Evolutionary conservation across 1,139 yeast genomes (phyloP).

Genomic region (Yamadazyma epiphylla): DNA sequence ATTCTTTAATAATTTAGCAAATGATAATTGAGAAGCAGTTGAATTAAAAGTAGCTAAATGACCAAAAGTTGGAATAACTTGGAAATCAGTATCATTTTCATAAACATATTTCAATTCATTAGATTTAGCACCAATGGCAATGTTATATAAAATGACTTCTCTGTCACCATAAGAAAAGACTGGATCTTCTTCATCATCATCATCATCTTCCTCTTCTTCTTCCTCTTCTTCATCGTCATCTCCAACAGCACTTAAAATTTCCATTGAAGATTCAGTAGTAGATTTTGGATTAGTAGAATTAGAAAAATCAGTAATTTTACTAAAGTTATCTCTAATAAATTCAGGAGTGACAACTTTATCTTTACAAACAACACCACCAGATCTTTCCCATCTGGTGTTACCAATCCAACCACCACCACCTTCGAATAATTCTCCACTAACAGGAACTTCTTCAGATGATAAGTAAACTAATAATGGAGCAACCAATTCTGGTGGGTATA

Average conservation of each 20-base stretch:
- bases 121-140: slow-evolving; percentile 84
- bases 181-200: slow-evolving; percentile 50
- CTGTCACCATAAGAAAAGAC: slow-evolving; percentile 53
- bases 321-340: slow-evolving; percentile 65
- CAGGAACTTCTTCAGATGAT: slow-evolving; percentile 69
- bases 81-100: slow-evolving; percentile 76
- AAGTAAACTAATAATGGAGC: slow-evolving; percentile 85
- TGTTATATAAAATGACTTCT: slow-evolving; percentile 80
- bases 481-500: slow-evolving; percentile 84
- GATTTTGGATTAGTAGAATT: slow-evolving; percentile 59
- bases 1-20: slow-evolving; percentile 62
- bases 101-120: slow-evolving; percentile 75
- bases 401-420: slow-evolving; percentile 91
- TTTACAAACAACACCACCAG: slow-evolving; percentile 73
- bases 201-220: slow-evolving; percentile 47
- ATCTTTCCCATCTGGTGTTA: slow-evolving; percentile 91
- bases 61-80: slow-evolving; percentile 89
- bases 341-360: slow-evolving; percentile 62
- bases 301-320: slow-evolving; percentile 61
- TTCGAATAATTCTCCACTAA: slow-evolving; percentile 40
- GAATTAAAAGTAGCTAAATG: slow-evolving; percentile 70
- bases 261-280: slow-evolving; percentile 76
- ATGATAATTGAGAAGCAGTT: slow-evolving; percentile 48
- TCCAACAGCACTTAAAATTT: slow-evolving; percentile 64
- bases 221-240: slow-evolving; percentile 47